Evolutionary conservation across 2,329 filamentous ascomycete genomes (phyloP).

Genomic region (Talaromyces verruculosus): DNA sequence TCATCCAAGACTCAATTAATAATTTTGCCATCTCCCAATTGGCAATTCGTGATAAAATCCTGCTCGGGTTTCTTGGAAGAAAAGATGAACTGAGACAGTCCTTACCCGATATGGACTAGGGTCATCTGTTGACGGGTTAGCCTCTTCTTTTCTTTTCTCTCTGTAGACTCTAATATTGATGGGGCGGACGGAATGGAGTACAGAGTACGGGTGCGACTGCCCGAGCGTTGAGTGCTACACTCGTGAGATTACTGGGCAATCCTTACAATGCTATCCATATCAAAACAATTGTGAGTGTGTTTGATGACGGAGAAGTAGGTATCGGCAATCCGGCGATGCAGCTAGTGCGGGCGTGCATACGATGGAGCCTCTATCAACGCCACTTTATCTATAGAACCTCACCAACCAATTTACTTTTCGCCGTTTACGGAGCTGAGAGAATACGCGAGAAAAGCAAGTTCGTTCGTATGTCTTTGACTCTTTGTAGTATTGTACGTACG

Average conservation of each 20-base stretch:
- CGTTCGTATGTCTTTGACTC: background rate
- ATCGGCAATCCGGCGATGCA: background rate
- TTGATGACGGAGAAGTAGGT: background rate
- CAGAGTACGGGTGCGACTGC: background rate
- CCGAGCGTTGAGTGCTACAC: conserved; percentile 2
- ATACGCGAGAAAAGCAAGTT: background rate
- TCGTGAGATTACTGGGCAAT: background rate
- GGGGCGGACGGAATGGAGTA: background rate
- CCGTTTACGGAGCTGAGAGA: background rate
- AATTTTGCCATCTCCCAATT: background rate
- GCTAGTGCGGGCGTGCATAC: background rate
- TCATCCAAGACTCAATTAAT: background rate
- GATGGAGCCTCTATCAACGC: conserved; percentile 16
- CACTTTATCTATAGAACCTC: conserved; percentile 14
- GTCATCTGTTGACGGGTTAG: background rate
- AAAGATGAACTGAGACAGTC: conserved; percentile 9
- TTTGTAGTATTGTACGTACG: background rate
- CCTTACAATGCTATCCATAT: background rate
- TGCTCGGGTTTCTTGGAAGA: background rate
- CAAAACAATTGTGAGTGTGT: background rate
- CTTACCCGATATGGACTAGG: conserved; percentile 6
- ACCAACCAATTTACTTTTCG: background rate
- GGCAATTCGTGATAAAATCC: background rate
- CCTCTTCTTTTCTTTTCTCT: background rate
- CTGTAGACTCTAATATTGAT: background rate